phyloP scores from a whole-genome alignment of 768 basidiomycete species.

The Pleurotus tuber-regium region DNA sequence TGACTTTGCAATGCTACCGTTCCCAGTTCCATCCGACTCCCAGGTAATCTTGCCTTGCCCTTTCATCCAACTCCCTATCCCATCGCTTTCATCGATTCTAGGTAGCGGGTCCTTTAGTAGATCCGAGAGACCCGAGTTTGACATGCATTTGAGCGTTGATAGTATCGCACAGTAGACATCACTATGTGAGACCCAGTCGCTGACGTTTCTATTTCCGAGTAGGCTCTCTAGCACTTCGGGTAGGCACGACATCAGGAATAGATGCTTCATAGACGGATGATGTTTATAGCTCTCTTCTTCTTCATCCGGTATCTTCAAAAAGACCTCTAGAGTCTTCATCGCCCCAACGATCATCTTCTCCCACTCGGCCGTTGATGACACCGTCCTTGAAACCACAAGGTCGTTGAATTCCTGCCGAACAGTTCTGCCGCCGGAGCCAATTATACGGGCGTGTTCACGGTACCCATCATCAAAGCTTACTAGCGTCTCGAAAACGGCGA shows the following conservation, averaged over 20 bases:
- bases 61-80: constrained; percentile 21
- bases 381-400: constrained; percentile 9
- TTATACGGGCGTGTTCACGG: constrained; percentile 20
- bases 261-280: constrained; percentile 18
- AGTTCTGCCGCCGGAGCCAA: constrained; percentile 2
- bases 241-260: constrained; percentile 26
- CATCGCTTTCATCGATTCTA: constrained; percentile 18
- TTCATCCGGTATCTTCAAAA: constrained; percentile 9
- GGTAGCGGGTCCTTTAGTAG: constrained; percentile 20
- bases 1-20: constrained; percentile 1
- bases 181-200: constrained; percentile 33
- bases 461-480: constrained; percentile 29
- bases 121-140: constrained; percentile 19
- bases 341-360: constrained; percentile 13
- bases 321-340: constrained; percentile 13
- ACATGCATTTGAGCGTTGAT: constrained; percentile 24
- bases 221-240: constrained; percentile 31
- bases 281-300: constrained; percentile 10
- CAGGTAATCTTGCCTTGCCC: constrained; percentile 16
- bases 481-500: constrained; percentile 32
- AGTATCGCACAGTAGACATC: constrained; percentile 31
- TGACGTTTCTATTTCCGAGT: constrained; percentile 27
- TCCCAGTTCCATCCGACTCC: constrained; percentile 4
- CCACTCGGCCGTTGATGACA: constrained; percentile 3
- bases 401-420: constrained; percentile 14